A percentile compares a stretch with the other conserved stretches of the same genome.
These are phyloP conservation scores for Ophiobolus disseminans DNA, from an alignment of 2,329 filamentous ascomycete genomes.

Conservation along the genomic window DNA sequence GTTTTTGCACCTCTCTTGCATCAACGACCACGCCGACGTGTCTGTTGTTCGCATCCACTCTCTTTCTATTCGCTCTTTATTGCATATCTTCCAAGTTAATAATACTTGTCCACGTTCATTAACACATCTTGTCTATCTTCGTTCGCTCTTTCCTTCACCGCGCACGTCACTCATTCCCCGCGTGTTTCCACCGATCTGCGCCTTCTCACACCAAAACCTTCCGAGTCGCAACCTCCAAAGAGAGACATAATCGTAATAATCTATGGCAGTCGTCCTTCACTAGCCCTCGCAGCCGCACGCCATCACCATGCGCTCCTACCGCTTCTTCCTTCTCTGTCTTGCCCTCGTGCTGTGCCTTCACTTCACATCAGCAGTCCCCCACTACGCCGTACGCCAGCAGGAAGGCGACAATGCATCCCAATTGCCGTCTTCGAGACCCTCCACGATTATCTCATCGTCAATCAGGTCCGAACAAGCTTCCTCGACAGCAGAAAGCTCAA, in stretches of 20 bases:
- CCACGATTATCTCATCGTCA: conserved; percentile 23
- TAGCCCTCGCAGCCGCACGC: conserved; percentile 17
- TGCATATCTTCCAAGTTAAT: conserved; percentile 14
- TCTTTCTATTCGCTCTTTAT: conserved; percentile 29
- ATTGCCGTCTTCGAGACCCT: conserved; percentile 17
- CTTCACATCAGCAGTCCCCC: conserved; percentile 28
- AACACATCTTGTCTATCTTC: conserved; percentile 13
- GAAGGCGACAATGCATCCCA: conserved; percentile 29
- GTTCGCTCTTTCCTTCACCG: conserved; percentile 20
- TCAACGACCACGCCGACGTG: conserved; percentile 30
- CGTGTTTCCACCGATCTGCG: conserved; percentile 6
- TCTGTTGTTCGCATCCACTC: conserved; percentile 31
- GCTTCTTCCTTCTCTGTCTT: conserved; percentile 33
- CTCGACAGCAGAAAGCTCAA: conserved; percentile 16
- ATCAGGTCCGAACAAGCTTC: conserved; percentile 18
- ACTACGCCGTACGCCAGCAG: conserved; percentile 37
- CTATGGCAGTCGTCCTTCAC: conserved; percentile 9
- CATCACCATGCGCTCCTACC: conserved; percentile 39
- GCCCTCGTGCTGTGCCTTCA: conserved; percentile 37
- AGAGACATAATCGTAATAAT: background rate
- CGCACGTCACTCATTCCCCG: conserved; percentile 18
- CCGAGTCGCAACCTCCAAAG: background rate
- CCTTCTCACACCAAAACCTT: conserved; percentile 12
- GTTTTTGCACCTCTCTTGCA: conserved; percentile 35
- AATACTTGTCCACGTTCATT: conserved; percentile 21